Percentiles rank a stretch among this genome's conserved stretches.
Evolutionary conservation across 208 protist genomes (phyloP).

Genomic region (Novymonas esmeraldas): DNA sequence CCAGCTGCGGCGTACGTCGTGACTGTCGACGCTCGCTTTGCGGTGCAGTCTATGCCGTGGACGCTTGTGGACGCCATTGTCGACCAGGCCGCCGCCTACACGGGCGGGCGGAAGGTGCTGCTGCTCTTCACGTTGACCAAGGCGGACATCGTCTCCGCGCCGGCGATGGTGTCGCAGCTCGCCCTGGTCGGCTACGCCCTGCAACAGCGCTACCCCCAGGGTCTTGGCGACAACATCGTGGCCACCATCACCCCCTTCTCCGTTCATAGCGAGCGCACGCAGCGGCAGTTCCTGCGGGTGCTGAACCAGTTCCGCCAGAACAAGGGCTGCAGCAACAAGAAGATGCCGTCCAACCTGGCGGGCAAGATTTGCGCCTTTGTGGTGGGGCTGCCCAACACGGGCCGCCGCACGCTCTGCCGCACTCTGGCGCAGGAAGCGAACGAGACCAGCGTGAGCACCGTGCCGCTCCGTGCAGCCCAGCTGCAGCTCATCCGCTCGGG

Average conservation of each 20-base stretch:
- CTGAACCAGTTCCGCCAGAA: conserved; percentile 74
- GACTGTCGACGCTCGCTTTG: conserved; percentile 81
- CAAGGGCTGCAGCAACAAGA: conserved; percentile 48
- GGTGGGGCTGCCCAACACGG: conserved; percentile 83
- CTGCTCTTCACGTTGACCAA: conserved; percentile 86
- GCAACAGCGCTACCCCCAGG: conserved; percentile 53
- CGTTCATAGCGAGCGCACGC: conserved; percentile 58
- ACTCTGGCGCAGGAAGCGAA: conserved; percentile 46
- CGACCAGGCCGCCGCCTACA: conserved; percentile 49
- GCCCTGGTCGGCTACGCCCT: conserved; percentile 70
- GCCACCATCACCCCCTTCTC: conserved; percentile 66
- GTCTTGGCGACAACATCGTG: conserved; percentile 46
- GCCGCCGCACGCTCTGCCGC: conserved; percentile 66
- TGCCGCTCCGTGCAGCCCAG: conserved; percentile 74
- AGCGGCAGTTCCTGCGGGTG: conserved; percentile 59
- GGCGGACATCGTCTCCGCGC: conserved; percentile 71
- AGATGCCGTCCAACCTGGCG: conserved; percentile 67
- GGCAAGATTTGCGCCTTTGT: conserved; percentile 84
- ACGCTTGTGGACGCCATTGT: conserved; percentile 83
- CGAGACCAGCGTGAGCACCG: conserved; percentile 63
- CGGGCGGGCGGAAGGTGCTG: conserved; percentile 62
- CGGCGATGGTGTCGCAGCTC: conserved; percentile 77
- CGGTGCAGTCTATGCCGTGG: conserved; percentile 84
- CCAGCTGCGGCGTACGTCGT: conserved; percentile 78
- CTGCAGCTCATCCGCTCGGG: conserved; percentile 65